Conservation (phyloP, 1,284 basidiomycete genomes). For the Tilletiopsis washingtonensis region DNA sequence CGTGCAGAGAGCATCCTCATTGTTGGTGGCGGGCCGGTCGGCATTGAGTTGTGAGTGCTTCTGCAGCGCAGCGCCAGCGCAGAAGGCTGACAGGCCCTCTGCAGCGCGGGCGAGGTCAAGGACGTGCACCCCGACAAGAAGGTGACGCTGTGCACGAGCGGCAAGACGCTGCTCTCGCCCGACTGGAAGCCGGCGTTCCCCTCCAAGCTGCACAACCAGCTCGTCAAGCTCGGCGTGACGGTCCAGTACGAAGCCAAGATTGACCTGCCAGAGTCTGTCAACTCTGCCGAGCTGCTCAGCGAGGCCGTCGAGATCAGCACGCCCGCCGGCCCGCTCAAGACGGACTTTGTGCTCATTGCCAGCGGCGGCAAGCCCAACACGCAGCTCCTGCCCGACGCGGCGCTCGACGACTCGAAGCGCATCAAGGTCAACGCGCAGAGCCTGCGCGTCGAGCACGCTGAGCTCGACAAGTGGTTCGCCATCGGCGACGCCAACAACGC, state of each 20-base stretch:
- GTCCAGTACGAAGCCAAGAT: constrained; percentile 45
- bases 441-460: constrained; percentile 13
- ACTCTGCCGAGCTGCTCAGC: constrained; percentile 17
- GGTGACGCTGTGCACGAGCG: constrained; percentile 46
- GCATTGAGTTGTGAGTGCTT: constrained; percentile 52
- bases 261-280: constrained; percentile 27
- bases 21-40: constrained; percentile 48
- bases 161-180: constrained; percentile 10
- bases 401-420: constrained; percentile 33
- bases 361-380: constrained; percentile 50
- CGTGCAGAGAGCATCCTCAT: constrained; percentile 19
- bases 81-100: too few species aligned
- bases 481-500: constrained; percentile 37
- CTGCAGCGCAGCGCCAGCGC: too few species aligned
- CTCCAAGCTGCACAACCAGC: constrained; percentile 21
- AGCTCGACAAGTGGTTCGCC: constrained; percentile 23
- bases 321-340: constrained; percentile 13
- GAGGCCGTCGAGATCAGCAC: constrained; percentile 13
- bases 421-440: constrained; percentile 44
- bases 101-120: constrained; percentile 46
- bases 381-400: constrained; percentile 34
- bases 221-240: constrained; percentile 45
- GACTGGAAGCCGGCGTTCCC: constrained; percentile 19
- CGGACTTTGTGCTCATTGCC: constrained; percentile 50
- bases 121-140: constrained; percentile 17